phyloP scores from a whole-genome alignment of 2,329 filamentous ascomycete species.

The Xylaria sp. region DNA sequence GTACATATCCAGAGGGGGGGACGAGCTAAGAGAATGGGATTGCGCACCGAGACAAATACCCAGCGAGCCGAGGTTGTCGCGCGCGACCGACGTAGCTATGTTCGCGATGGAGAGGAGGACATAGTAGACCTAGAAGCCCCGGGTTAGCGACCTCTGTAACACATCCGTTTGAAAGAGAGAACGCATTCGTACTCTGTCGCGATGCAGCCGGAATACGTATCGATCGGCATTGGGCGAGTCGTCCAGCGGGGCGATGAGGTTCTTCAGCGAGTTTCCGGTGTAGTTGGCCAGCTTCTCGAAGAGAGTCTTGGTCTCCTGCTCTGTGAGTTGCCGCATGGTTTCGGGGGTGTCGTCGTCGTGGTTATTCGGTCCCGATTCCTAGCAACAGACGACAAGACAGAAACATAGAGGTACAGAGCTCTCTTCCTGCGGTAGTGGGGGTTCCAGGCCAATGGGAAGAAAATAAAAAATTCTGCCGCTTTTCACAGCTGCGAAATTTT shows the following conservation, averaged over 20 bases:
- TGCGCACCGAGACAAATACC: slow-evolving; percentile 75
- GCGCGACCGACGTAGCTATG: slow-evolving; percentile 81
- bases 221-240: slow-evolving; percentile 71
- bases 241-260: slow-evolving; percentile 75
- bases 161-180: neutral
- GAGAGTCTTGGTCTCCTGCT: slow-evolving; percentile 76
- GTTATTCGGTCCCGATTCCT: neutral
- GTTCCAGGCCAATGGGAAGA: neutral
- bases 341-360: slow-evolving; percentile 3
- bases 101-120: slow-evolving; percentile 88
- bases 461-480: slow-evolving; percentile 28
- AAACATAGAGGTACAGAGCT: no score
- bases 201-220: slow-evolving; percentile 83
- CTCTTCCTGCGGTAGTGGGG: slow-evolving; percentile 17
- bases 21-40: neutral
- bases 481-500: slow-evolving; percentile 30
- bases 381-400: slow-evolving; percentile 1
- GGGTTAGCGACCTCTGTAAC: neutral
- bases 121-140: slow-evolving; percentile 70
- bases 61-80: slow-evolving; percentile 81
- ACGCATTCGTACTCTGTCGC: slow-evolving; percentile 49
- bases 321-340: slow-evolving; percentile 59
- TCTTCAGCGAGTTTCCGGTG: slow-evolving; percentile 82
- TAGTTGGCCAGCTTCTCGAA: slow-evolving; percentile 95
- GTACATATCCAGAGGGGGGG: neutral